Percentiles rank a stretch among this genome's conserved stretches.
These are phyloP conservation scores for Petunia axillaris DNA, from an alignment of 257 asterid species.

Conservation along the genomic window DNA sequence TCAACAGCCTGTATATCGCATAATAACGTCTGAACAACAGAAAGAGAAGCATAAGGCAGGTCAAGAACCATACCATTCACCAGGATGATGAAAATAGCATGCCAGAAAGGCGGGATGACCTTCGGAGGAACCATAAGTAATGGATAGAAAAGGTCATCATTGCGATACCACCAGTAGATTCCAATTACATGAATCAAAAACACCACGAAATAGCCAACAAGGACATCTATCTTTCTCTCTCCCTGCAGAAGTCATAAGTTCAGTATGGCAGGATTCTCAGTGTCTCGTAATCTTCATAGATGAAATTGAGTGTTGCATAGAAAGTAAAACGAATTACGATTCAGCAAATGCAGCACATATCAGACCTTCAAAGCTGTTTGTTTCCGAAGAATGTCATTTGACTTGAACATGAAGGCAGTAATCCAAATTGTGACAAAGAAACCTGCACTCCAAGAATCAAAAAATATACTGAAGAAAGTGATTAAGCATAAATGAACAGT, in stretches of 20 bases:
- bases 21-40: not conserved
- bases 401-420: slow-evolving; percentile 78
- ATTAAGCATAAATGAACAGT: not conserved
- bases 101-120: slow-evolving; percentile 92
- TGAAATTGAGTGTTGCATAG: not conserved
- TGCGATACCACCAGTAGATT: slow-evolving; percentile 81
- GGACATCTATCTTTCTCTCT: slow-evolving; percentile 72
- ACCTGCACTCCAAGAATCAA: slow-evolving; percentile 47
- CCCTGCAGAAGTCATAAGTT: slow-evolving; percentile 60
- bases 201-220: slow-evolving; percentile 56
- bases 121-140: slow-evolving; percentile 83
- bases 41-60: slow-evolving; percentile 25
- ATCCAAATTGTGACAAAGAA: slow-evolving; percentile 78
- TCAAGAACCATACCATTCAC: slow-evolving; percentile 65
- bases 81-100: slow-evolving; percentile 73
- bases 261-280: not conserved
- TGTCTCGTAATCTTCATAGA: not conserved
- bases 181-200: slow-evolving; percentile 69
- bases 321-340: slow-evolving; percentile 18
- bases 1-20: not conserved
- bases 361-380: slow-evolving; percentile 94
- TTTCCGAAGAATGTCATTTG: slow-evolving; percentile 84
- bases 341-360: slow-evolving; percentile 30
- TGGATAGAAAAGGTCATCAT: slow-evolving; percentile 68
- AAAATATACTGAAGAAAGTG: slow-evolving; percentile 25